Percentiles rank a stretch among this genome's conserved stretches.
phyloP scores from a whole-genome alignment of 1,139 yeast species.

The Pichia cactophila region DNA sequence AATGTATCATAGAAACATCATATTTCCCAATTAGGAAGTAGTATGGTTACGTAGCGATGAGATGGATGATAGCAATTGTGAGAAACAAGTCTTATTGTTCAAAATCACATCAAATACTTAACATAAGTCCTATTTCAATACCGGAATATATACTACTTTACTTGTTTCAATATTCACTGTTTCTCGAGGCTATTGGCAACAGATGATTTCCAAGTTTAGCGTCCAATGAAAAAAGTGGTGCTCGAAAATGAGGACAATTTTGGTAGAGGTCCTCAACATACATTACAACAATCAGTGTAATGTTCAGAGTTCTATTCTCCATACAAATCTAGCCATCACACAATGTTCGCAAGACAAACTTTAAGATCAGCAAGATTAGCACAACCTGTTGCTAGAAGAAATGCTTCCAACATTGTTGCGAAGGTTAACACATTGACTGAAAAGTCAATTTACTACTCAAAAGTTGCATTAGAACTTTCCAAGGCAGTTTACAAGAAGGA shows the following conservation, averaged over 20 bases:
- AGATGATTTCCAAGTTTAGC: not conserved
- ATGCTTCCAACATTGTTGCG: conserved; percentile 22
- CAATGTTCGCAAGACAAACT: conserved; percentile 30
- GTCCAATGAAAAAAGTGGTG: conserved; percentile 1
- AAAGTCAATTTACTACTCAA: conserved; percentile 74
- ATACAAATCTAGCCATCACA: not conserved
- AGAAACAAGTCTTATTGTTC: too few relatives aligned
- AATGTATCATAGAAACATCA: not conserved
- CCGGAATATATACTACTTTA: too few relatives aligned
- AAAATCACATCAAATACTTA: too few relatives aligned
- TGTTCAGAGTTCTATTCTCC: not conserved
- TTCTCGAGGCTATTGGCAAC: too few relatives aligned
- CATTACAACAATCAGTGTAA: not conserved
- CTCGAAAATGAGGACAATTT: not conserved
- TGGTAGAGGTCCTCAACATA: not conserved
- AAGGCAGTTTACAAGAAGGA: conserved; percentile 88
- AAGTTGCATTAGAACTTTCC: conserved; percentile 81
- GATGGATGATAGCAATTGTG: too few relatives aligned
- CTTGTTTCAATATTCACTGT: too few relatives aligned
- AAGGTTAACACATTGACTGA: conserved; percentile 31
- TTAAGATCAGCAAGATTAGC: conserved; percentile 21
- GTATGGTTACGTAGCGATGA: not conserved
- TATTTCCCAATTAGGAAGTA: not conserved
- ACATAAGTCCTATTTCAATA: too few relatives aligned
- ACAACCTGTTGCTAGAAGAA: conserved; percentile 25